Evolutionary conservation across 2,329 filamentous ascomycete genomes (phyloP), one percentile per base, ranked within the genome.

Genomic region (Cercospora sp.): DNA sequence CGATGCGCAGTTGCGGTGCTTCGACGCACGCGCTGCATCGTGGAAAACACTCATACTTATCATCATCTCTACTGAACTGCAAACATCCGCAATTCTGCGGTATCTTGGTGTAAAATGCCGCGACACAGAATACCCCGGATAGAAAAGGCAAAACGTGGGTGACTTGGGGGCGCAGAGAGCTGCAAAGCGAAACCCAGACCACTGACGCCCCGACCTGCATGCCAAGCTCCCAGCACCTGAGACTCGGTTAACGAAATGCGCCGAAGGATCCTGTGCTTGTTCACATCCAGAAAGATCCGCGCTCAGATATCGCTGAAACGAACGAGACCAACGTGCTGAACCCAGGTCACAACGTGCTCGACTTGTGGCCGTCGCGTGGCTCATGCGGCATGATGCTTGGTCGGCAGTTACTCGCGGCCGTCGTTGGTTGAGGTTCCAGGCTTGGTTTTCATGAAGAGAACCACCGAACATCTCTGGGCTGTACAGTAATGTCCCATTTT

Each of bases 281-380:
- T 55, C 23, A 2, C 5, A 28, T 57, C 3, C 28, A 30, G 26
- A 53, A 31, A 39, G 20, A 57, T 20, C 45, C n/a, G 30, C 51
- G 28, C 28, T 48, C 61, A 20, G 18, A 59, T 9, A 30, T 30
- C 26, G 53, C 53, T 33, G 16, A 18, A 18, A 30, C 26, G n/a
- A 51, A 23, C 10, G 16, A 26, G 42, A 53, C 39, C 42, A 26
- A 26, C 60, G 6, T 13, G 28, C 26, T 59, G 3, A 16, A 28
- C 31, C 8, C 31, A 13, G 30, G 9, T 36, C 28, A 23, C 55
- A 59, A 36, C 55, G 55, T 59, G 55, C 55, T 59, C 55, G 30
- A 63, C 60, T n/a, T 51, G 60, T 63, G 60, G 60, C 39, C 16
- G 18, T n/a, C 63, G 55, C 55, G 53, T 60, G 48, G 63, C 33